phyloP scores from a whole-genome alignment of 1,284 basidiomycete species.

The Pseudozyma flocculosa region DNA sequence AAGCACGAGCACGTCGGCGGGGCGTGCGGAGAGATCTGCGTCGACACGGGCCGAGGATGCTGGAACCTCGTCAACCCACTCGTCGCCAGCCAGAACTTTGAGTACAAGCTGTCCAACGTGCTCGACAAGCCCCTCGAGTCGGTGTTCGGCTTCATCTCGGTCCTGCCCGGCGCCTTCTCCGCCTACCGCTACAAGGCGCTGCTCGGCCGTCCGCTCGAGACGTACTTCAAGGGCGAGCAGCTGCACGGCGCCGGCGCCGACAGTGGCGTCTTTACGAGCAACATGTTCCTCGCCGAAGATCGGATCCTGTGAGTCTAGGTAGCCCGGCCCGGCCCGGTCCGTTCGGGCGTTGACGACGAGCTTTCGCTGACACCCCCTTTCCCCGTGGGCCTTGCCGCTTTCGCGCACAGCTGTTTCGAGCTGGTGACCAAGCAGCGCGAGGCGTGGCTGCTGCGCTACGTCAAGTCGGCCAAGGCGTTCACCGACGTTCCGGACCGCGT shows the following conservation, averaged over 20 bases:
- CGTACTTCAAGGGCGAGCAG: constrained; percentile 92
- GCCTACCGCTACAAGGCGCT: constrained; percentile 78
- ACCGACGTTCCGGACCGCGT: constrained; percentile 54
- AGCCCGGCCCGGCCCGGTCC: no score
- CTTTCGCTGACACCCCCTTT: no score
- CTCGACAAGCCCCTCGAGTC: constrained; percentile 66
- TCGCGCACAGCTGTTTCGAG: no score
- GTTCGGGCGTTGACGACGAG: no score
- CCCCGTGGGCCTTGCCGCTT: no score
- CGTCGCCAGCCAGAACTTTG: constrained; percentile 65
- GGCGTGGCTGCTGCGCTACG: constrained; percentile 53
- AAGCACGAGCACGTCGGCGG: constrained; percentile 93
- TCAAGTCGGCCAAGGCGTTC: constrained; percentile 52
- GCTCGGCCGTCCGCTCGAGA: constrained; percentile 78
- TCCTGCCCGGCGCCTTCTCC: constrained; percentile 88
- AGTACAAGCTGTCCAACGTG: constrained; percentile 55
- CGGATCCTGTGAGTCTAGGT: constrained; percentile 54
- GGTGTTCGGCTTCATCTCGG: constrained; percentile 85
- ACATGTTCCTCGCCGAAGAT: constrained; percentile 56
- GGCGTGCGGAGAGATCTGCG: constrained; percentile 92
- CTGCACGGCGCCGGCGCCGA: constrained; percentile 54
- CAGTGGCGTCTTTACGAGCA: constrained; percentile 49
- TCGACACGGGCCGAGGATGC: constrained; percentile 75
- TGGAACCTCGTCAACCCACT: constrained; percentile 65
- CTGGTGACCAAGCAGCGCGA: constrained; percentile 58